Evolutionary conservation across 805 yeast species (phyloP).

Genomic region (Schizosaccharomyces cryophilus): DNA sequence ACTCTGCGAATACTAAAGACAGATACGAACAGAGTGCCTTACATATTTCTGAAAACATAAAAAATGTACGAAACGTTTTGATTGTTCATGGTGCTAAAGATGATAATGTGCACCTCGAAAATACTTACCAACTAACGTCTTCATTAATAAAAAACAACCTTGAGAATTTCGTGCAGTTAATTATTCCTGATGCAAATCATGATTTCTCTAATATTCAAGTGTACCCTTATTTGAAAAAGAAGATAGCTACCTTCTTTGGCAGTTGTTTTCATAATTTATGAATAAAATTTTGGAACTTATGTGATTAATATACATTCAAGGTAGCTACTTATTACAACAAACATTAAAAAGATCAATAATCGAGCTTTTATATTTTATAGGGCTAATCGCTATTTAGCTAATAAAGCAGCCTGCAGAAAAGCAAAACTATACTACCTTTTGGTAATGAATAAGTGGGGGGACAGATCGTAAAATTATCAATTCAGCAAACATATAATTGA

Average conservation of each 20-base stretch:
- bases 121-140: constrained; percentile 34
- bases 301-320: no score
- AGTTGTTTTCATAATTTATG: background rate
- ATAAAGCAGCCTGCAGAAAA: no score
- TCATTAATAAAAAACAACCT: background rate
- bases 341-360: no score
- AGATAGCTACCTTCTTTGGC: background rate
- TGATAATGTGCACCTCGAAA: constrained; percentile 90
- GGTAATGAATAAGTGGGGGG: no score
- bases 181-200: background rate
- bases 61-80: constrained; percentile 37
- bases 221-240: background rate
- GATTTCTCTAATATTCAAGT: background rate
- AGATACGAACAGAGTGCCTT: constrained; percentile 43
- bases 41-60: constrained; percentile 30
- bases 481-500: background rate
- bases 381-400: no score
- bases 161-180: background rate
- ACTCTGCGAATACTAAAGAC: constrained; percentile 27
- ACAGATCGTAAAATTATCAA: no score
- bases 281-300: no score
- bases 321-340: no score
- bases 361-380: no score
- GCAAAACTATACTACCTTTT: no score
- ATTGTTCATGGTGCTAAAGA: constrained; percentile 94